Evolutionary conservation across 2,329 filamentous ascomycete genomes (phyloP).

Genomic region (Delphinella strobiligena): DNA sequence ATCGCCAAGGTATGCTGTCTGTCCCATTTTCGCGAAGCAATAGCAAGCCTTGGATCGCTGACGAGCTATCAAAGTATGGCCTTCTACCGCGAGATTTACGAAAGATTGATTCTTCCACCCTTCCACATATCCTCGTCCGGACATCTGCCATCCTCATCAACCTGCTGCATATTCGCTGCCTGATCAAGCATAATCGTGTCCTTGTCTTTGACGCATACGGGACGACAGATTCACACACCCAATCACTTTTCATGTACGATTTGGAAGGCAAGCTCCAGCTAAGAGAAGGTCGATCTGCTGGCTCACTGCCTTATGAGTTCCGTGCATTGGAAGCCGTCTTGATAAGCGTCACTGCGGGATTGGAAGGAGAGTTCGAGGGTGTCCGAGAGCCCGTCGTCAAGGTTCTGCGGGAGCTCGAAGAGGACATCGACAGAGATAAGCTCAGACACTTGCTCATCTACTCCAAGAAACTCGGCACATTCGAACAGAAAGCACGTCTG

Average conservation of each 20-base stretch:
- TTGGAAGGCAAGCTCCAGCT: slow-evolving; percentile 84
- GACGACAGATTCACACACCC: slow-evolving; percentile 84
- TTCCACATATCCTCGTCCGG: slow-evolving; percentile 89
- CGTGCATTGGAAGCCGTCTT: slow-evolving; percentile 89
- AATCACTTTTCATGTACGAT: slow-evolving; percentile 96
- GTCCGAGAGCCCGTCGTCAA: slow-evolving; percentile 85
- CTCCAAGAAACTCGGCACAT: slow-evolving; percentile 90
- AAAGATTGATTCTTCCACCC: slow-evolving; percentile 92
- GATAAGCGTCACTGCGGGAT: slow-evolving; percentile 79
- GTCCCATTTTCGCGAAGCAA: too few species aligned
- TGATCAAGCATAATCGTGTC: slow-evolving; percentile 90
- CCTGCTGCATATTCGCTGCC: slow-evolving; percentile 84
- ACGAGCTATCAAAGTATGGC: slow-evolving; percentile 81
- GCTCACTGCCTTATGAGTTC: slow-evolving; percentile 80
- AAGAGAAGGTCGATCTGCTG: slow-evolving; percentile 43
- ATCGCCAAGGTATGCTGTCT: slow-evolving; percentile 84
- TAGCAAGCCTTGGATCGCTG: too few species aligned
- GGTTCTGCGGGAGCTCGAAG: slow-evolving; percentile 80
- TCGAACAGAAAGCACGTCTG: slow-evolving; percentile 91
- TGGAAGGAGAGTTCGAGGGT: slow-evolving; percentile 90
- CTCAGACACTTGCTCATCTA: slow-evolving; percentile 81
- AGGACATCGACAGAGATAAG: slow-evolving; percentile 93
- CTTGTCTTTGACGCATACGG: slow-evolving; percentile 95
- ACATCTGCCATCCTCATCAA: slow-evolving; percentile 91
- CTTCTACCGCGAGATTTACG: slow-evolving; percentile 86